A percentile compares a stretch with the other conserved stretches of the same genome.
phyloP scores from a whole-genome alignment of 2,329 filamentous ascomycete species.

The Tolypocladium inflatum region DNA sequence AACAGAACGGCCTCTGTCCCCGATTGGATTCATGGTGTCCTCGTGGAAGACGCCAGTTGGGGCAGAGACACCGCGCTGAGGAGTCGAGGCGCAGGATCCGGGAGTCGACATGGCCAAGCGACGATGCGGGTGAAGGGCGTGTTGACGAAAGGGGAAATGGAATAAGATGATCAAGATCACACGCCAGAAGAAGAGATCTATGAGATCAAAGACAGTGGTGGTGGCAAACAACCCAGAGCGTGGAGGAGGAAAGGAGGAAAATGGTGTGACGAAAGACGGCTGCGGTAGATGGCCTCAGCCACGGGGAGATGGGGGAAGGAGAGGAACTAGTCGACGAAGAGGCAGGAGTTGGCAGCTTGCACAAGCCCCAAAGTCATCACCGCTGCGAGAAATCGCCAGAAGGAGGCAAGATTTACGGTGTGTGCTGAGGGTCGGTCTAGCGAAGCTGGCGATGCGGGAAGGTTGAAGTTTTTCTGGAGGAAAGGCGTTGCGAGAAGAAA shows the following conservation, averaged over 20 bases:
- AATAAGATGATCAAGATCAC: slow-evolving; percentile 17
- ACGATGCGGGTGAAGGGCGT: background rate
- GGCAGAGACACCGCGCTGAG: slow-evolving; percentile 12
- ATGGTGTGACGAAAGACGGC: slow-evolving; percentile 2
- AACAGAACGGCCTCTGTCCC: slow-evolving; percentile 7
- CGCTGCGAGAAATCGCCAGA: slow-evolving; percentile 8
- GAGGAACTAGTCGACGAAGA: slow-evolving; percentile 5
- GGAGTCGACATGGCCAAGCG: slow-evolving; percentile 19
- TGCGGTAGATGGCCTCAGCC: slow-evolving; percentile 2
- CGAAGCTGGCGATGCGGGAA: slow-evolving; percentile 4
- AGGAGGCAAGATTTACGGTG: slow-evolving; percentile 13
- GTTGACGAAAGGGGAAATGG: slow-evolving; percentile 1
- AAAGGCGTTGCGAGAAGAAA: background rate
- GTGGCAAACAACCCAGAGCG: slow-evolving; percentile 9
- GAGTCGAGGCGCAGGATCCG: slow-evolving; percentile 16
- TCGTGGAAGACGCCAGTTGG: slow-evolving; percentile 9
- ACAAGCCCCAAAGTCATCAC: slow-evolving; percentile 5
- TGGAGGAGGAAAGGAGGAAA: slow-evolving; percentile 4
- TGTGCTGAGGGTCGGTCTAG: slow-evolving; percentile 6
- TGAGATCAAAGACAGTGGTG: slow-evolving; percentile 18
- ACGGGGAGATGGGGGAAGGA: background rate
- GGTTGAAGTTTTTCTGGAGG: background rate
- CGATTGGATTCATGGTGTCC: slow-evolving; percentile 8
- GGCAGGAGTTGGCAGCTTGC: slow-evolving; percentile 17
- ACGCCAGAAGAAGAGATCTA: slow-evolving; percentile 16